Evolutionary conservation across 2,329 filamentous ascomycete genomes (phyloP).

Genomic region (Aspergillus costaricaensis): DNA sequence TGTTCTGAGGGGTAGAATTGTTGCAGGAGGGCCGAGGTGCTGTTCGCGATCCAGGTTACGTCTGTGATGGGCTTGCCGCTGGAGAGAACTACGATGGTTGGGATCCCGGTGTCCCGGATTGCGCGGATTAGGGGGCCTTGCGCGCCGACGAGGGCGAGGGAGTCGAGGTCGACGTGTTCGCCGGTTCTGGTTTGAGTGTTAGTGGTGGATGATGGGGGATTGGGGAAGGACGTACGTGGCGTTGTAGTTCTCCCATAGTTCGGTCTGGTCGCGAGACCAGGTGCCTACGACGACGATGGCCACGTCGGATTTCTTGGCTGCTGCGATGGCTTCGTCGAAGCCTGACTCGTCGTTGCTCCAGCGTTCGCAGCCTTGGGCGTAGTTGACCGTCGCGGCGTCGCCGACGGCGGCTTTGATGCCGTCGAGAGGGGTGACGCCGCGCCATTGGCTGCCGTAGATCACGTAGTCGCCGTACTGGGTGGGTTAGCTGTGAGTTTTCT

Average conservation of each 20-base stretch:
- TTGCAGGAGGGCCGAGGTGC: slow-evolving; percentile 67
- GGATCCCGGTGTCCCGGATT: slow-evolving; percentile 67
- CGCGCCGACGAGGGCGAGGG: slow-evolving; percentile 68
- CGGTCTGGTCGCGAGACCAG: slow-evolving; percentile 71
- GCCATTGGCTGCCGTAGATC: slow-evolving; percentile 63
- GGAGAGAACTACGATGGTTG: slow-evolving; percentile 68
- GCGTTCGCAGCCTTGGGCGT: slow-evolving; percentile 69
- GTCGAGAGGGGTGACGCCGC: slow-evolving; percentile 69
- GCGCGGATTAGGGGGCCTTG: slow-evolving; percentile 67
- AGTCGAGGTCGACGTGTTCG: slow-evolving; percentile 68
- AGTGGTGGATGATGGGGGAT: background rate
- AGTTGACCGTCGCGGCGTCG: slow-evolving; percentile 62
- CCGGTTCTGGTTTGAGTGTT: slow-evolving; percentile 52
- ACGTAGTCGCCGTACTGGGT: slow-evolving; percentile 71
- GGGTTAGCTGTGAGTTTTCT: too few relatives aligned
- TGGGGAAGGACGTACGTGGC: slow-evolving; percentile 53
- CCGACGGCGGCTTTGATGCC: slow-evolving; percentile 64
- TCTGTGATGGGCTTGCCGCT: slow-evolving; percentile 73
- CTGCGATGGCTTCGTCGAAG: slow-evolving; percentile 66
- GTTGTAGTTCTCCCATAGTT: slow-evolving; percentile 71
- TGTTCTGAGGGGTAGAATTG: slow-evolving; percentile 75
- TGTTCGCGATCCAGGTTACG: slow-evolving; percentile 65
- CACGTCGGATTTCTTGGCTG: slow-evolving; percentile 67
- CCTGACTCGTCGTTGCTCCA: slow-evolving; percentile 71
- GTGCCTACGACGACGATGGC: slow-evolving; percentile 74